These are phyloP conservation scores for Nicotiana attenuata DNA, from an alignment of 257 asterid species.

Conservation along the genomic window DNA sequence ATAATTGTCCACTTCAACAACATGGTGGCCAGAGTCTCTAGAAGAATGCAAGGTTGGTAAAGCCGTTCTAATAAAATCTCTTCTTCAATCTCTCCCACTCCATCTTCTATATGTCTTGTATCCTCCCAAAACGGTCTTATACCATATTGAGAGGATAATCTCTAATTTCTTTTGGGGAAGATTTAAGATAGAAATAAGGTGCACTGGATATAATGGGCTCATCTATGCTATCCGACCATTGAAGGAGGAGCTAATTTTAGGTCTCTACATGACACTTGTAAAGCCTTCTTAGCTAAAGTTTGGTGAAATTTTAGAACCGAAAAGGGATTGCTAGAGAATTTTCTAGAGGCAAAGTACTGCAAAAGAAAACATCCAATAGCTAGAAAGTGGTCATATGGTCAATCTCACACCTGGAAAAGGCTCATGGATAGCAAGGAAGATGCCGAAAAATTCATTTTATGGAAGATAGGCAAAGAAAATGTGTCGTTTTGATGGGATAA, in stretches of 20 bases:
- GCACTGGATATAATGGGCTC: neutral
- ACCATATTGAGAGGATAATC: neutral
- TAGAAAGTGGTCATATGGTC: neutral
- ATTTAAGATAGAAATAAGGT: neutral
- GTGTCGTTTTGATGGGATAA: neutral
- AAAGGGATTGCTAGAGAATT: neutral
- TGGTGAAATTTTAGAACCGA: neutral
- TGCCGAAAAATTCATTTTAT: neutral
- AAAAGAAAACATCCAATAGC: neutral
- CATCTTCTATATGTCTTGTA: neutral
- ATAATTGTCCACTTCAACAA: neutral
- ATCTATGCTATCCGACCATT: neutral
- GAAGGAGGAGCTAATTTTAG: neutral
- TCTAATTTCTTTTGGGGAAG: neutral
- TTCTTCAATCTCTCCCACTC: neutral
- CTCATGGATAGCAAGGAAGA: neutral
- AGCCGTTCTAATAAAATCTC: neutral
- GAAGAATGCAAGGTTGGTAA: neutral
- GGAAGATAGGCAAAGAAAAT: neutral
- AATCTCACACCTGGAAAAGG: neutral
- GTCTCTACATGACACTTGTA: neutral
- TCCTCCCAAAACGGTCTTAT: neutral
- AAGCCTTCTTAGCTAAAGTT: neutral
- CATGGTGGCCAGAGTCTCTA: neutral
- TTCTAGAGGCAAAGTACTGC: neutral